Conservation (phyloP, 108 stramenopile species). For the Licmophora abbreviata region DNA sequence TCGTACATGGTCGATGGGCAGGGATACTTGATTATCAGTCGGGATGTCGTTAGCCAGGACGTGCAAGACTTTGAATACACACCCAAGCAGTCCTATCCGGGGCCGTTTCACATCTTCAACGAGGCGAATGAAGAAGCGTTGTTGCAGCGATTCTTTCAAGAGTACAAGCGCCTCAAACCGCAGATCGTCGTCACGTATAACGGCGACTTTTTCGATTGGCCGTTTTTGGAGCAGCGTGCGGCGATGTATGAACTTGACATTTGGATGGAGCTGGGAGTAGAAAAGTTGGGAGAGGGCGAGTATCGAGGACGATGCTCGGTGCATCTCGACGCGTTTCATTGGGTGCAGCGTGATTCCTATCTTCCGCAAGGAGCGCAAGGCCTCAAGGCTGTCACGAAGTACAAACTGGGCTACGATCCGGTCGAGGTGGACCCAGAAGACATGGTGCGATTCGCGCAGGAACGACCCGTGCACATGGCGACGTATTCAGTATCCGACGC, state of each 20-base stretch:
- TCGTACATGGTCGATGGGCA: conserved; percentile 97
- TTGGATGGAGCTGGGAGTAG: conserved; percentile 79
- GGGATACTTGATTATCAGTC: conserved; percentile 86
- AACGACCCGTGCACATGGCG: conserved; percentile 93
- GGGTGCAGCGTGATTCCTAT: conserved; percentile 99
- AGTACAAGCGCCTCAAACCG: conserved; percentile 72
- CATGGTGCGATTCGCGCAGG: conserved; percentile 92
- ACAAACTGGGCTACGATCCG: conserved; percentile 97
- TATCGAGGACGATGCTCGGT: conserved; percentile 76
- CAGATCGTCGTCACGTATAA: conserved; percentile 99
- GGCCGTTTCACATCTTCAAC: conserved; percentile 94
- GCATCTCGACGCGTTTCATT: conserved; percentile 96
- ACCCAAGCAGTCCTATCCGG: conserved; percentile 93
- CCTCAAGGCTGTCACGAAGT: conserved; percentile 97
- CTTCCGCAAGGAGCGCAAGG: conserved; percentile 97
- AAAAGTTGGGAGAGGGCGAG: conserved; percentile 47
- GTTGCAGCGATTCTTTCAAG: conserved; percentile 78
- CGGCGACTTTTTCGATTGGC: conserved; percentile 99
- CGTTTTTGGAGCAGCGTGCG: conserved; percentile 86
- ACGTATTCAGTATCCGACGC: conserved; percentile 98
- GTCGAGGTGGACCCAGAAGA: conserved; percentile 99
- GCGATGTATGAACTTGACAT: conserved; percentile 85
- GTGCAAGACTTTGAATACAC: conserved; percentile 97
- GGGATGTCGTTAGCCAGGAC: conserved; percentile 88
- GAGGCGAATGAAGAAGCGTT: conserved; percentile 78